phyloP scores from a whole-genome alignment of 2,329 filamentous ascomycete species.

The Botrytis paeoniae region DNA sequence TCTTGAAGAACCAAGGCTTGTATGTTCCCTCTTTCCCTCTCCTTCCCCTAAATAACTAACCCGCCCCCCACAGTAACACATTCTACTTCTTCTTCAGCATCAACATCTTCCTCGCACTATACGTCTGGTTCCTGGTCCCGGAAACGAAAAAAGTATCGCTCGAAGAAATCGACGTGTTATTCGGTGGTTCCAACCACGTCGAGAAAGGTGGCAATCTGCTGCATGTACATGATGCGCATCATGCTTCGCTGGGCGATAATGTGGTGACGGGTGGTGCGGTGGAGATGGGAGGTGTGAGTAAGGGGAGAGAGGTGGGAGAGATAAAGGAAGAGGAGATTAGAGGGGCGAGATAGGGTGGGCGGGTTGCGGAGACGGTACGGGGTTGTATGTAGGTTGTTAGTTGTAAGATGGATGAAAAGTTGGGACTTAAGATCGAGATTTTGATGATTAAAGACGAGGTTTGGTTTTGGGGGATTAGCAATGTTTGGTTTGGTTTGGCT shows the following conservation, averaged over 20 bases:
- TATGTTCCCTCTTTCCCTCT: background rate
- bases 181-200: slow-evolving; percentile 39
- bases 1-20: slow-evolving; percentile 15
- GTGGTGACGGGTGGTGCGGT: too few species aligned
- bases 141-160: slow-evolving; percentile 66
- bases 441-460: background rate
- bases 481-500: background rate
- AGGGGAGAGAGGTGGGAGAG: too few species aligned
- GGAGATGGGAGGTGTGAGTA: background rate
- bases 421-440: background rate
- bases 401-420: background rate
- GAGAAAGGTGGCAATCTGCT: slow-evolving; percentile 4
- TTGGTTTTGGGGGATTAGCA: background rate
- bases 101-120: slow-evolving; percentile 44
- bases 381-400: background rate
- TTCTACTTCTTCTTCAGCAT: slow-evolving; percentile 63
- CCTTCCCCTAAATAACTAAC: background rate
- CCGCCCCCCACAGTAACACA: background rate
- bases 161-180: slow-evolving; percentile 62
- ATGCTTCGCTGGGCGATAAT: background rate
- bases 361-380: background rate
- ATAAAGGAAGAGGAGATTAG: background rate
- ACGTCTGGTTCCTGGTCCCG: slow-evolving; percentile 60
- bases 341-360: background rate
- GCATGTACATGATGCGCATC: slow-evolving; percentile 8